Base-by-base conservation (phyloP, 2,329 filamentous ascomycete genomes). In the Ophiobolus disseminans region DNA sequence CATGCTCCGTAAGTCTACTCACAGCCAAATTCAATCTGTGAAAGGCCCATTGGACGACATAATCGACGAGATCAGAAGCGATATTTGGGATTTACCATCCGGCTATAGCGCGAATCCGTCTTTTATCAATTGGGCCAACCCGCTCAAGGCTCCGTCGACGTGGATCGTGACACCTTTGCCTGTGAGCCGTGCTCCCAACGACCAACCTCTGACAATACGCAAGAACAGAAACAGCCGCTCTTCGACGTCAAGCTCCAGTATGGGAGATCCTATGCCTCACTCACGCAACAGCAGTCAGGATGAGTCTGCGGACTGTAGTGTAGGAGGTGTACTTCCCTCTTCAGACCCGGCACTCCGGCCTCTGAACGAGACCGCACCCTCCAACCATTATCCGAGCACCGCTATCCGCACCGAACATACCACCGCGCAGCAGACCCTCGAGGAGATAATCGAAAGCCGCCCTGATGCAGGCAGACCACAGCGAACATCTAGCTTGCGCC, bases 1-100 rank as follows among this genome's bases (percentile, higher is more conserved):
- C n/a, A 49, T 63, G 17, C 45, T 59, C 8, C 66, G 59, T 48
- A 69, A 63, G 53, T 56, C 61, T 22, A 54, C 39, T 11, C 50
- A 55, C 30, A 39, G 38, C 19, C 46, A 43, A 10, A 37, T 51
- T 20, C 34, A 55, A 28, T 48, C 45, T 37, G 45, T 41, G 14
- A 43, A 50, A 17, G 66, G 67, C 20, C 65, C 65, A 30, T 42
- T 72, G 14, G 68, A 72, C 60, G 68, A 72, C 45, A 70, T 72
- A 31, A 70, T 72, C 53, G 57, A 63, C 53, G 61, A 65, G 45
- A 72, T 72, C 41, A 62, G 60, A 30, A 60, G 57, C 48, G 49
- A 65, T 28, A 65, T 72, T 31, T 68, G 57, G 58, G 52, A 50
- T 17, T 55, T 53, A 13, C 63, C 61, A 6, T 51, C 48, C 16